Evolutionary conservation across 2,329 filamentous ascomycete species (phyloP).

Genomic region (Ceratocystis huliohia): DNA sequence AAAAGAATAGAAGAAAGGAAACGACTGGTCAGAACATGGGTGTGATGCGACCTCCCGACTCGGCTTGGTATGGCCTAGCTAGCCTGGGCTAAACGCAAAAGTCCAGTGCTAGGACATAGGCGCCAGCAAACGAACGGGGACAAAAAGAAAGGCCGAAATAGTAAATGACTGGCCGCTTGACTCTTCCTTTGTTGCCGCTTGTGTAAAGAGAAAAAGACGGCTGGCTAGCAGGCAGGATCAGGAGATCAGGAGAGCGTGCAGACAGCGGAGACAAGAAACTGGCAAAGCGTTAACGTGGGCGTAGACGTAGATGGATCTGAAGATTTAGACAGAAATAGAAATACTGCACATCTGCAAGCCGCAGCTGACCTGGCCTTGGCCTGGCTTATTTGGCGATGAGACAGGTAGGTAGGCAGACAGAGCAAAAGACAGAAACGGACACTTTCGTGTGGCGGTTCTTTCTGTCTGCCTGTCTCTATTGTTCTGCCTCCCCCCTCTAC

Average conservation of each 20-base stretch:
- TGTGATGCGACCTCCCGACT: background rate
- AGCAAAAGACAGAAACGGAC: background rate
- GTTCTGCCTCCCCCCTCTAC: background rate
- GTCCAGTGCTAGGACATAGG: background rate
- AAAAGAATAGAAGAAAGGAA: too few relatives aligned
- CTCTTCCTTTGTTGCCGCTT: too few relatives aligned
- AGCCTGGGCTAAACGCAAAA: background rate
- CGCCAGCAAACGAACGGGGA: background rate
- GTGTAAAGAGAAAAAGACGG: too few relatives aligned
- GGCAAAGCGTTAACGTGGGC: too few relatives aligned
- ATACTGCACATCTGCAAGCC: background rate
- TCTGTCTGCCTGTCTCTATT: background rate
- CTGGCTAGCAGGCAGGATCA: too few relatives aligned
- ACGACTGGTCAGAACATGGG: too few relatives aligned
- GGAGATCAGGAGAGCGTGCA: too few relatives aligned
- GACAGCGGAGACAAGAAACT: too few relatives aligned
- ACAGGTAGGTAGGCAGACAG: background rate
- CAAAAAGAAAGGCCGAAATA: too few relatives aligned
- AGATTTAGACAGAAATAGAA: too few relatives aligned
- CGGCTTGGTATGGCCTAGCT: background rate
- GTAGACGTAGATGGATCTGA: too few relatives aligned
- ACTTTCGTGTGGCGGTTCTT: background rate
- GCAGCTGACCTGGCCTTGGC: background rate
- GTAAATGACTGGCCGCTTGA: too few relatives aligned
- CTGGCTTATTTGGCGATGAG: background rate